phyloP scores from a whole-genome alignment of 257 asterid species.

The Plantago major region DNA sequence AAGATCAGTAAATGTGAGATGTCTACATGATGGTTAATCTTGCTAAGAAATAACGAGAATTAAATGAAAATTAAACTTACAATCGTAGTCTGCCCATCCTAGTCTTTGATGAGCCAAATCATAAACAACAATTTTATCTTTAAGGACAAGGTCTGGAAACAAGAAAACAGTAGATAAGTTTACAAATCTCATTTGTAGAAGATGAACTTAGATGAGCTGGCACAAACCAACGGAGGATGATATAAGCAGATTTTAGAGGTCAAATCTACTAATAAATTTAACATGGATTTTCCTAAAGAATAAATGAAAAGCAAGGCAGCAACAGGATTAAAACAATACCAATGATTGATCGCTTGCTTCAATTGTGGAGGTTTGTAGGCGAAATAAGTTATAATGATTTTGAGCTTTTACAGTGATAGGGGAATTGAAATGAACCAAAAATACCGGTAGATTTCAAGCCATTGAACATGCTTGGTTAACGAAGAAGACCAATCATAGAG shows the following conservation, averaged over 20 bases:
- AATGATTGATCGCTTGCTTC: too few species aligned
- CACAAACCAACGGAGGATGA: background rate
- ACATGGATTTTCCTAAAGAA: background rate
- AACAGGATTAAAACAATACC: background rate
- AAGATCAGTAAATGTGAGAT: background rate
- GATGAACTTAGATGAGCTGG: background rate
- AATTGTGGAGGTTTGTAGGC: background rate
- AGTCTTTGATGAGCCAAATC: conserved; percentile 78
- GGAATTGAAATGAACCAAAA: too few species aligned
- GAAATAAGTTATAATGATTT: background rate
- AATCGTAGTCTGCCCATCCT: conserved; percentile 86
- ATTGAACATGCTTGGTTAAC: too few species aligned
- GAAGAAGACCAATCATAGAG: too few species aligned
- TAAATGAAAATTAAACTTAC: conserved; percentile 38
- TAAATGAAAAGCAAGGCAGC: background rate
- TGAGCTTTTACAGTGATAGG: background rate
- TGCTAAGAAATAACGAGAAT: background rate
- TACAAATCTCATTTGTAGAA: background rate
- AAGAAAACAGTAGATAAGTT: conserved; percentile 17
- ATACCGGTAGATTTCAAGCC: too few species aligned
- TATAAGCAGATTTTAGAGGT: background rate
- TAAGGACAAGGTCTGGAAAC: conserved; percentile 69
- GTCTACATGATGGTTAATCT: background rate
- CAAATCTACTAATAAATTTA: background rate
- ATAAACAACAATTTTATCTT: conserved; percentile 78